A percentile compares a stretch with the other conserved stretches of the same genome.
phyloP scores from a whole-genome alignment of 129 eudicot genomes.

The Artemisia argyi region DNA sequence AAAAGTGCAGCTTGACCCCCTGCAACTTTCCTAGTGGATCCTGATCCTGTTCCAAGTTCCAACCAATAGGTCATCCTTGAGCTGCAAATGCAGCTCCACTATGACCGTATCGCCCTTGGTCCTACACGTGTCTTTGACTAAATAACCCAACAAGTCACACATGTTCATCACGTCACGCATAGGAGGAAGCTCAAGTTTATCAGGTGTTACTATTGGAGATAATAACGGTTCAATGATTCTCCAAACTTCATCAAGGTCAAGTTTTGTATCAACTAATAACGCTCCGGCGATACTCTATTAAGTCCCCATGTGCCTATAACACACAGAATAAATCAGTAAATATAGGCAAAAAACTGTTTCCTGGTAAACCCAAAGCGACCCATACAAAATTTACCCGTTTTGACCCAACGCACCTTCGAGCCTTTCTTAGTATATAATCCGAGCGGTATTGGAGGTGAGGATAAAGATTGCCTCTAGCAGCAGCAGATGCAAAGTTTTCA shows the following conservation, averaged over 20 bases:
- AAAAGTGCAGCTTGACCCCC: slow-evolving; percentile 82
- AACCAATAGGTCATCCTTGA: slow-evolving; percentile 53
- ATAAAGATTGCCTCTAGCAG: slow-evolving; percentile 72
- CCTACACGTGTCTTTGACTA: slow-evolving; percentile 48
- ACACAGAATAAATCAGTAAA: not conserved
- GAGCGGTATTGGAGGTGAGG: slow-evolving; percentile 73
- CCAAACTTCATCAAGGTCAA: slow-evolving; percentile 81
- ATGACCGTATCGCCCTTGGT: slow-evolving; percentile 40
- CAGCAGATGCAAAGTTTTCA: slow-evolving; percentile 81
- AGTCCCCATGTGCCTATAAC: slow-evolving; percentile 80
- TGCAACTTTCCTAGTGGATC: slow-evolving; percentile 63
- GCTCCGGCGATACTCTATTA: slow-evolving; percentile 95
- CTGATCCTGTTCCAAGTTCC: slow-evolving; percentile 62
- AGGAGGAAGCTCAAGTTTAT: slow-evolving; percentile 89
- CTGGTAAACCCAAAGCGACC: not conserved
- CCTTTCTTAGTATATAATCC: slow-evolving; percentile 39
- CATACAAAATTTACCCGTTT: not conserved
- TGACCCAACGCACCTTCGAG: slow-evolving; percentile 57
- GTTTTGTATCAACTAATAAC: slow-evolving; percentile 69
- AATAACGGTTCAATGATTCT: slow-evolving; percentile 62
- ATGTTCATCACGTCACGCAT: slow-evolving; percentile 69
- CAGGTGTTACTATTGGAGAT: slow-evolving; percentile 92
- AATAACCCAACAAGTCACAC: slow-evolving; percentile 87
- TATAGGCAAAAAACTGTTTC: not conserved
- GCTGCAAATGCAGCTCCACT: slow-evolving; percentile 70